These are phyloP conservation scores for Gossypium sturtianum DNA, from an alignment of 345 rosid genomes.

Conservation along the genomic window DNA sequence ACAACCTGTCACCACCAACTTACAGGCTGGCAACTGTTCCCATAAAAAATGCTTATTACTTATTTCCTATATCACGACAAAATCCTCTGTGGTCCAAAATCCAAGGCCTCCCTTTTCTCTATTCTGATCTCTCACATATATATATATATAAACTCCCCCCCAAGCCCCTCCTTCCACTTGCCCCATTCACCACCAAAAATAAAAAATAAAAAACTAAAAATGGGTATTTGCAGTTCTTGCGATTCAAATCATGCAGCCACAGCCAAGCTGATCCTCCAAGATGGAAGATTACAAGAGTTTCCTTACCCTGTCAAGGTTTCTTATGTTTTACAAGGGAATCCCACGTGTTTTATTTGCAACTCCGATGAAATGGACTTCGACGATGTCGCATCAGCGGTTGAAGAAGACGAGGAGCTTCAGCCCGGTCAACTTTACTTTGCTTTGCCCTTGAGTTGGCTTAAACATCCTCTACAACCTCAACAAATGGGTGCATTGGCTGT, in stretches of 20 bases:
- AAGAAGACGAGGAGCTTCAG: slow-evolving; percentile 66
- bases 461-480: slow-evolving; percentile 58
- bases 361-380: slow-evolving; percentile 96
- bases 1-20: slow-evolving; percentile 52
- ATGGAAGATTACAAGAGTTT: slow-evolving; percentile 80
- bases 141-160: slow-evolving; percentile 10
- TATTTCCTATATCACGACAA: slow-evolving; percentile 22
- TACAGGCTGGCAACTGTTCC: slow-evolving; percentile 55
- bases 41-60: not conserved
- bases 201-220: slow-evolving; percentile 5
- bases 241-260: slow-evolving; percentile 65
- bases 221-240: slow-evolving; percentile 90
- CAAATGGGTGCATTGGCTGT: slow-evolving; percentile 99
- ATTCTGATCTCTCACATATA: not conserved
- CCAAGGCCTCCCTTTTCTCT: not conserved
- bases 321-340: slow-evolving; percentile 48
- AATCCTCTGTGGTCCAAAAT: slow-evolving; percentile 35
- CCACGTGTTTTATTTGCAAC: slow-evolving; percentile 71
- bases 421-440: slow-evolving; percentile 89
- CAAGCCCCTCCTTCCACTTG: not conserved
- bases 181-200: not conserved
- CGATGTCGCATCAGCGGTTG: slow-evolving; percentile 55
- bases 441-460: slow-evolving; percentile 57
- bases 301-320: slow-evolving; percentile 74
- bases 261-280: slow-evolving; percentile 73